A percentile compares a stretch with the other conserved stretches of the same genome.
phyloP scores from a whole-genome alignment of 1,284 basidiomycete genomes.

The Papiliotrema laurentii region DNA sequence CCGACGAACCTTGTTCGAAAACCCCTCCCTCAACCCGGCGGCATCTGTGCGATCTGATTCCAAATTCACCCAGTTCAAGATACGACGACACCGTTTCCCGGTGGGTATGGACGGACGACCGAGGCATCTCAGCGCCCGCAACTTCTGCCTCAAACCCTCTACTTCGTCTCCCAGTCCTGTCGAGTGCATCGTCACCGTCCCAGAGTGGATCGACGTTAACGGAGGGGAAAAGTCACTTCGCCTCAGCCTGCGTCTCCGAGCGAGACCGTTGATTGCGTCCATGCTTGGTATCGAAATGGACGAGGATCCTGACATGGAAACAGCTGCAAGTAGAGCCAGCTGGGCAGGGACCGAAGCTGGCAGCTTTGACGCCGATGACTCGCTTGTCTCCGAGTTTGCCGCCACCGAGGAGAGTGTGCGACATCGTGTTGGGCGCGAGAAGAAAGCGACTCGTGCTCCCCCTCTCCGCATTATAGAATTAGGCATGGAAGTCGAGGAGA shows the following conservation, averaged over 20 bases:
- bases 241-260: conserved; percentile 34
- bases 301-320: too few relatives aligned
- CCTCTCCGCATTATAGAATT: conserved; percentile 30
- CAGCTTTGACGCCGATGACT: not conserved
- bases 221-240: conserved; percentile 28
- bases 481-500: conserved; percentile 45
- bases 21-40: conserved; percentile 10
- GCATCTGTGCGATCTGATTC: conserved; percentile 3
- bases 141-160: conserved; percentile 24
- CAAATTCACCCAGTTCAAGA: conserved; percentile 12
- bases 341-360: not conserved
- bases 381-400: too few relatives aligned
- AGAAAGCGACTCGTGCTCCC: too few relatives aligned
- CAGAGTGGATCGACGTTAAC: conserved; percentile 43
- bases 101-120: conserved; percentile 8
- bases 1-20: conserved; percentile 7
- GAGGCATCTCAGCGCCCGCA: conserved; percentile 13
- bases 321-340: not conserved
- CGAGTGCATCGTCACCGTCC: conserved; percentile 39
- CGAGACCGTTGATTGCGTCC: conserved; percentile 10
- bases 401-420: too few relatives aligned
- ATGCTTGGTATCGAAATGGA: not conserved
- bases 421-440: too few relatives aligned
- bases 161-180: conserved; percentile 22
- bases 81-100: conserved; percentile 37